These are phyloP conservation scores for Colletotrichum destructivum DNA, from an alignment of 2,329 filamentous ascomycete species.

Conservation along the genomic window DNA sequence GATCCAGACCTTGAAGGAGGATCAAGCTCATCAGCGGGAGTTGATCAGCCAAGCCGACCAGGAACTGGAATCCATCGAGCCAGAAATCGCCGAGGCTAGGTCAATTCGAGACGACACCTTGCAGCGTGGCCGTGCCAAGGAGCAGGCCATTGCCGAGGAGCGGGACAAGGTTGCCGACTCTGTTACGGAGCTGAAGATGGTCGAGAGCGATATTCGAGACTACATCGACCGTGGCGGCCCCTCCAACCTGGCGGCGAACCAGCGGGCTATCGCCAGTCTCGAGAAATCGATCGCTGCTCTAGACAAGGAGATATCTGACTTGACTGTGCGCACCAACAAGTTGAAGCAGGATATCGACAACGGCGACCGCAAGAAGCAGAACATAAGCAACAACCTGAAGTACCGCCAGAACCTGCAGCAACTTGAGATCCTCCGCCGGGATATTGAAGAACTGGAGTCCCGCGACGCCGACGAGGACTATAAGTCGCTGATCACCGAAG, in stretches of 20 bases:
- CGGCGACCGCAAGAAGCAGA: constrained; percentile 86
- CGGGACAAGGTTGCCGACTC: constrained; percentile 81
- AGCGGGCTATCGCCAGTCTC: constrained; percentile 77
- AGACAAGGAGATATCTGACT: constrained; percentile 76
- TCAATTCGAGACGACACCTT: constrained; percentile 83
- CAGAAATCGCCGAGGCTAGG: constrained; percentile 82
- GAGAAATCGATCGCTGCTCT: constrained; percentile 76
- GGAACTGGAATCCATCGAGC: constrained; percentile 81
- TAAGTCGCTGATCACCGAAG: constrained; percentile 80
- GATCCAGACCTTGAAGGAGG: constrained; percentile 80
- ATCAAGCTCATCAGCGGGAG: constrained; percentile 78
- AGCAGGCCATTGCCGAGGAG: constrained; percentile 79
- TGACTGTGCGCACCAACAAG: constrained; percentile 81
- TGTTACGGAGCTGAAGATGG: constrained; percentile 81
- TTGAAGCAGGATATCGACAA: constrained; percentile 84
- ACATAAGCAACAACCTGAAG: constrained; percentile 89
- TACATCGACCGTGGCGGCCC: constrained; percentile 85
- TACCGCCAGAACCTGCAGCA: constrained; percentile 83
- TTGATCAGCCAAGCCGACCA: constrained; percentile 78
- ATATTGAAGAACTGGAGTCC: constrained; percentile 82
- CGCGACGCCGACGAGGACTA: constrained; percentile 89
- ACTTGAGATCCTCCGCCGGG: constrained; percentile 75
- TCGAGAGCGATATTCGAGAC: constrained; percentile 82
- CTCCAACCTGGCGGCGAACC: constrained; percentile 77
- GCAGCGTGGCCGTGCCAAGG: constrained; percentile 78